These are phyloP conservation scores for Elongisporangium anandrum DNA, from an alignment of 352 stramenopile species.

Conservation along the genomic window DNA sequence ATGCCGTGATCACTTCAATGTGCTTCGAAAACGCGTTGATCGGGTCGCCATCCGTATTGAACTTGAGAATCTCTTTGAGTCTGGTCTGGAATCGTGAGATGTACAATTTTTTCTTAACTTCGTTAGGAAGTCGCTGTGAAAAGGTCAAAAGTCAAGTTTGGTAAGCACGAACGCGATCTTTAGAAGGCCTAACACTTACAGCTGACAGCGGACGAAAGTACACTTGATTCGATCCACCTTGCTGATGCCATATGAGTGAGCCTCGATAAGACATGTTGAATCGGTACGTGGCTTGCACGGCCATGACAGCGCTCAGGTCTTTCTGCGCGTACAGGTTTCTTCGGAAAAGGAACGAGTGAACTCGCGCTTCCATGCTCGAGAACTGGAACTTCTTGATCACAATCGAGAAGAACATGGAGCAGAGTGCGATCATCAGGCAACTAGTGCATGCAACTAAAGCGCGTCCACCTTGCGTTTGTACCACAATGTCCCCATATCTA, in stretches of 20 bases:
- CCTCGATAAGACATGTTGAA: conserved; percentile 63
- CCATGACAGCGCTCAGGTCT: conserved; percentile 57
- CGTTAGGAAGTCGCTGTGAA: conserved; percentile 51
- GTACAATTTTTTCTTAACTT: conserved; percentile 76
- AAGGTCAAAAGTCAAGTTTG: not conserved
- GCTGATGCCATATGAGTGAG: conserved; percentile 66
- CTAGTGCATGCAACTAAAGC: conserved; percentile 23
- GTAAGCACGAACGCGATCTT: not conserved
- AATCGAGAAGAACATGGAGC: conserved; percentile 47
- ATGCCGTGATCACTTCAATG: conserved; percentile 65
- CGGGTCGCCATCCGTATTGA: conserved; percentile 66
- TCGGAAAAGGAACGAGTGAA: conserved; percentile 59
- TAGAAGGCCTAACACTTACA: conserved; percentile 15
- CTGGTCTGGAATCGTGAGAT: conserved; percentile 56
- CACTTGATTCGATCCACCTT: conserved; percentile 29
- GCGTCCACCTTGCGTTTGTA: conserved; percentile 18
- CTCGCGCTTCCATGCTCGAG: conserved; percentile 54
- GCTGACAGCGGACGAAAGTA: conserved; percentile 59
- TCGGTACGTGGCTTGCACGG: conserved; percentile 59
- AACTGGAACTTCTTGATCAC: conserved; percentile 65
- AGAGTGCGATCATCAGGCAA: conserved; percentile 28
- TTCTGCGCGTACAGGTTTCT: conserved; percentile 63
- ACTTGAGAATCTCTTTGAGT: conserved; percentile 75
- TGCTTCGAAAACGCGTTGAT: conserved; percentile 68
- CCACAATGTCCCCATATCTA: conserved; percentile 42